Evolutionary conservation across 23 red algal genomes (phyloP), one percentile per base, ranked within the genome.

Genomic region (Pyropia haitanensis): DNA sequence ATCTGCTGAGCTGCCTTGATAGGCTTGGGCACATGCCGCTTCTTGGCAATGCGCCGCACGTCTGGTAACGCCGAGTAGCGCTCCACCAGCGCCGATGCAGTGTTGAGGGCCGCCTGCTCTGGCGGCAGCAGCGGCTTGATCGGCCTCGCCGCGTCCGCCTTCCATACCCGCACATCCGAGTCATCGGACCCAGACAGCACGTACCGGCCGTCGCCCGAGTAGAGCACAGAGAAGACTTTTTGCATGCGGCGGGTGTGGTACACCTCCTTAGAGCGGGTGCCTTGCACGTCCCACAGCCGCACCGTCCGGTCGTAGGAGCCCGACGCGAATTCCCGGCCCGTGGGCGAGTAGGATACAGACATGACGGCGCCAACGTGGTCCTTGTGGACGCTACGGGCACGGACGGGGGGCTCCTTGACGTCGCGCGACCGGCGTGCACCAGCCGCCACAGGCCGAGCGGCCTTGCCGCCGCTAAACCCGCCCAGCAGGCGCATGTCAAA

Each of bases 211-310:
- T 98, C 94, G 29, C 82, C 54, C 15, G 85, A 87, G 68, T 79
- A 98, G 22, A 16, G 31, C 68, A 83, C 81, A 24, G 72, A 60
- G 65, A 98, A 98, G 17, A 98, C 87, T 55, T 76, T 70, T 28
- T 91, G 94, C 94, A 98, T 98, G 3, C 94, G 80, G 33, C 65
- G 64, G 1, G 94, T 98, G 66, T 90, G 75, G 74, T 98, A 98
- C 14, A 91, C 61, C 61, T 95, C 90, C 18, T 75, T 29, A 22
- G 75, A 76, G 24, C 63, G 51, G 14, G 71, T 60, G 26, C 21
- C 20, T 17, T 59, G 66, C 52, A 58, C 22, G 27, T 64, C 68
- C 58, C 80, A 98, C 18, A 98, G 85, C 12, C 94, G 82, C 1
- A 98, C 67, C 53, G 79, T 91, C 32, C 66, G 70, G 74, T 98